Evolutionary conservation across 768 basidiomycete genomes (phyloP).

Genomic region (Lyophyllum semitale): DNA sequence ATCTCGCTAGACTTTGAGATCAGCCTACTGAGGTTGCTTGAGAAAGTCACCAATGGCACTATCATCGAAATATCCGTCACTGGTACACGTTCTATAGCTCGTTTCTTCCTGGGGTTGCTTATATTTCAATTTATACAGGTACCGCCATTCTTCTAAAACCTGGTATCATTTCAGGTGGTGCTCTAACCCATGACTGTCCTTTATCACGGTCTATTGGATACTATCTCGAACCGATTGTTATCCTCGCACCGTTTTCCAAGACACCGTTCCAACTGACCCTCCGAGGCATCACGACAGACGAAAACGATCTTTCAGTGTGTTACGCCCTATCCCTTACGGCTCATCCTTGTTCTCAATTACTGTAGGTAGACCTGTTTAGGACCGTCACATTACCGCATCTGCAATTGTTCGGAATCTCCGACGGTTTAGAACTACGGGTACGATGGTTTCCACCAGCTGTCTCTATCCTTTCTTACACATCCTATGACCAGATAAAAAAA

Average conservation of each 20-base stretch:
- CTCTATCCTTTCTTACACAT: constrained; percentile 1
- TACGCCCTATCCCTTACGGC: background rate
- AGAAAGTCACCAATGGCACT: constrained; percentile 92
- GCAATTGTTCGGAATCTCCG: constrained; percentile 86
- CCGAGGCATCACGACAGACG: constrained; percentile 90
- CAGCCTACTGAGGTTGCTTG: constrained; percentile 82
- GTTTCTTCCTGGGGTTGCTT: background rate
- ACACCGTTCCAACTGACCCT: constrained; percentile 79
- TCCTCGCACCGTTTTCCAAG: constrained; percentile 93
- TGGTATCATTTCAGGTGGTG: constrained; percentile 86
- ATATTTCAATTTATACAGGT: constrained; percentile 48
- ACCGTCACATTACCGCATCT: constrained; percentile 91
- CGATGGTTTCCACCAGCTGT: constrained; percentile 17
- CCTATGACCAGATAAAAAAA: constrained; percentile 73
- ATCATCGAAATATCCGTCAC: constrained; percentile 96
- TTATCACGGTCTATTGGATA: constrained; percentile 89
- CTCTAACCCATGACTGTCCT: constrained; percentile 84
- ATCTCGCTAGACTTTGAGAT: constrained; percentile 80
- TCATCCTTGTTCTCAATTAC: constrained; percentile 8
- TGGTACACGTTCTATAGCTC: constrained; percentile 47
- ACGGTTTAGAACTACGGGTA: constrained; percentile 88
- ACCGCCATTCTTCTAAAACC: constrained; percentile 92
- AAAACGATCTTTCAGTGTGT: constrained; percentile 83
- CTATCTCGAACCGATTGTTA: constrained; percentile 87
- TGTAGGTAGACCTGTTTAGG: constrained; percentile 82